A percentile compares a stretch with the other conserved stretches of the same genome.
Evolutionary conservation across 1,284 basidiomycete genomes (phyloP).

Genomic region (Schizophyllum commune): DNA sequence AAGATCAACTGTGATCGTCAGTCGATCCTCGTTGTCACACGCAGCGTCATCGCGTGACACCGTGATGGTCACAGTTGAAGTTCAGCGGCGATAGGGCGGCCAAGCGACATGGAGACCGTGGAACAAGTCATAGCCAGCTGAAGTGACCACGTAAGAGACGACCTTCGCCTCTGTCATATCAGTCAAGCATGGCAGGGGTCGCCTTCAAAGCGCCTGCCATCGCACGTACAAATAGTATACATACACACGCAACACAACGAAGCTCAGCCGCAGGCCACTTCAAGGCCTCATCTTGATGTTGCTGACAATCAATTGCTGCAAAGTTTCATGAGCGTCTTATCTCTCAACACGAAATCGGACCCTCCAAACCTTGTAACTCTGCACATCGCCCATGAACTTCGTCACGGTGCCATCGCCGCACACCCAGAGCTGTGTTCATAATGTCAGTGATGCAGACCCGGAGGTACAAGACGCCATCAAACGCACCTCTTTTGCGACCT

Average conservation of each 20-base stretch:
- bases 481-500: slow-evolving; percentile 67
- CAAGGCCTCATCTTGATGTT: slow-evolving; percentile 65
- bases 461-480: not conserved
- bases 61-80: not conserved
- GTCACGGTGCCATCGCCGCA: slow-evolving; percentile 79
- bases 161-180: no score
- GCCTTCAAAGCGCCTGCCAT: no score
- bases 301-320: slow-evolving; percentile 70
- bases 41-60: not conserved
- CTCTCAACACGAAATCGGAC: slow-evolving; percentile 2
- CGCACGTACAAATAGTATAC: no score
- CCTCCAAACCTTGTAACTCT: slow-evolving; percentile 76
- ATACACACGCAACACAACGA: not conserved
- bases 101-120: no score
- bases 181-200: no score
- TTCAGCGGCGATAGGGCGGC: not conserved
- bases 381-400: slow-evolving; percentile 88
- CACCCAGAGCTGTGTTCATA: slow-evolving; percentile 69
- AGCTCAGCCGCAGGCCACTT: slow-evolving; percentile 5
- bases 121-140: no score
- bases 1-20: not conserved
- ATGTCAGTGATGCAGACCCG: not conserved
- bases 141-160: no score
- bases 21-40: not conserved
- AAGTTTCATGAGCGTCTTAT: not conserved